Percentiles rank a stretch among this genome's conserved stretches.
phyloP scores from a whole-genome alignment of 148 eudicot genomes.

The Rhododendron simsii region DNA sequence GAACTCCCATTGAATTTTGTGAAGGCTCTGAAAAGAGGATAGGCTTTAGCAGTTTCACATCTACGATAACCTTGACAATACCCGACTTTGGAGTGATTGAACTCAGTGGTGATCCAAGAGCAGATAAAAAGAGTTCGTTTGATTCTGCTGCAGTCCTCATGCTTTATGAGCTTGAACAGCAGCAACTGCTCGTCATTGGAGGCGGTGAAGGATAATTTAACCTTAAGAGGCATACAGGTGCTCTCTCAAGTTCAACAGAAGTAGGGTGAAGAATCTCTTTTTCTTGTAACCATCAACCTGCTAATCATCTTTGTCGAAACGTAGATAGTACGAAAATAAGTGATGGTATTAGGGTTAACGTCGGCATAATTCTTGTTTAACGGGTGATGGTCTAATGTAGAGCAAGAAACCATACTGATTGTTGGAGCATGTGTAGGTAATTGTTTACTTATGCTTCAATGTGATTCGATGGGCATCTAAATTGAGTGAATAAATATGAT shows the following conservation, averaged over 20 bases:
- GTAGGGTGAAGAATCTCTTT: neutral
- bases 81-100: constrained; percentile 59
- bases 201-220: neutral
- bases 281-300: neutral
- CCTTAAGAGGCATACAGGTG: neutral
- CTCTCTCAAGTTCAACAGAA: neutral
- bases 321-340: neutral
- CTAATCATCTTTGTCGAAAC: neutral
- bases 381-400: neutral
- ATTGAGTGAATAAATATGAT: neutral
- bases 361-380: neutral
- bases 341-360: neutral
- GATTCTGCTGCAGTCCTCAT: constrained; percentile 78
- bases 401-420: neutral
- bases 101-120: constrained; percentile 47
- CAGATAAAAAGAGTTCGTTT: constrained; percentile 75
- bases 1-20: constrained; percentile 49
- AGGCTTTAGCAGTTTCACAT: constrained; percentile 45
- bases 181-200: constrained; percentile 45
- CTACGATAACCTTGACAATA: constrained; percentile 61
- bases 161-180: constrained; percentile 54
- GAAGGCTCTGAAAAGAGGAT: constrained; percentile 48
- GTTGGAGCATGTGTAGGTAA: neutral
- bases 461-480: neutral
- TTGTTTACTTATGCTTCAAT: neutral